These are phyloP conservation scores for Calonectria crousiana DNA, from an alignment of 2,329 filamentous ascomycete genomes.

Conservation along the genomic window DNA sequence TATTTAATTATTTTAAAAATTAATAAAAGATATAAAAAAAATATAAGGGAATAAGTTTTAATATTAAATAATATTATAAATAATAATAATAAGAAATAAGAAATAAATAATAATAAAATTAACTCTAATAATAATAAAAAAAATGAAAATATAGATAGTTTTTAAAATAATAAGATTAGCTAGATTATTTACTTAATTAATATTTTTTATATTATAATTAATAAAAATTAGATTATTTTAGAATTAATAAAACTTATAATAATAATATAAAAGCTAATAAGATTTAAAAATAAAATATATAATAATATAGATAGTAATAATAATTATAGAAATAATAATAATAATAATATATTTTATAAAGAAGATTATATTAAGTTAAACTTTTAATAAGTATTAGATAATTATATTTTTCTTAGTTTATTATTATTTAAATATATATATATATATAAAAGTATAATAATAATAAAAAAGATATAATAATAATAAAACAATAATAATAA, in stretches of 20 bases:
- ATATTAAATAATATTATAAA: neutral
- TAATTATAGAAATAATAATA: too few relatives aligned
- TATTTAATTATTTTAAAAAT: neutral
- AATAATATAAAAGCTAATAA: too few relatives aligned
- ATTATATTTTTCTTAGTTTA: too few relatives aligned
- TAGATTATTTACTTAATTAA: neutral
- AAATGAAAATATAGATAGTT: neutral
- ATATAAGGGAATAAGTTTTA: neutral
- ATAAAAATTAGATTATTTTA: too few relatives aligned
- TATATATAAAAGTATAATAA: neutral
- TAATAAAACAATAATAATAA: neutral
- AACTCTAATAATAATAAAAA: neutral
- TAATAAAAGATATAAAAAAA: neutral
- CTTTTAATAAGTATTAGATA: neutral
- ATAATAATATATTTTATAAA: too few relatives aligned
- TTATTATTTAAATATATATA: too few relatives aligned
- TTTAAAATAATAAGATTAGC: neutral
- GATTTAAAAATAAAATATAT: too few relatives aligned
- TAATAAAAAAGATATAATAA: neutral
- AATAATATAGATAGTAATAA: too few relatives aligned
- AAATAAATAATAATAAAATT: neutral
- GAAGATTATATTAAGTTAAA: too few relatives aligned
- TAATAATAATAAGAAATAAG: too few relatives aligned
- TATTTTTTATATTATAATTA: neutral
- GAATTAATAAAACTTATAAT: too few relatives aligned